phyloP scores from a whole-genome alignment of 805 yeast genomes.

The Zygosaccharomyces gambellarensis region DNA sequence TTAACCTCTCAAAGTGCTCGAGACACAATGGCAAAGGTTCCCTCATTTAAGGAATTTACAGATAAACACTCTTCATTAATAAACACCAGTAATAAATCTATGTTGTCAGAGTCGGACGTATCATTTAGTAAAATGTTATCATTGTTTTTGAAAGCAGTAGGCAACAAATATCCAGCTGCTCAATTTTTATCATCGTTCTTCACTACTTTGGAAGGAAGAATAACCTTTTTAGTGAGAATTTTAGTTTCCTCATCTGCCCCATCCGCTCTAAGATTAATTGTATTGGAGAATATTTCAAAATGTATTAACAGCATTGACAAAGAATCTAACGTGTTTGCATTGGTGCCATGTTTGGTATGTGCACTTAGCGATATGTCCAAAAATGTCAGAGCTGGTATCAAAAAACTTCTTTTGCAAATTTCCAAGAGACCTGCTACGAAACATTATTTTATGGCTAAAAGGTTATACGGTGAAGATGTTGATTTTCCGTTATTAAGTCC shows the following conservation, averaged over 20 bases:
- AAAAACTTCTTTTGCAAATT: constrained; percentile 38
- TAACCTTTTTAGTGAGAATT: constrained; percentile 58
- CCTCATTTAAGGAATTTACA: constrained; percentile 31
- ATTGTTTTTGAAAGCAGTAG: constrained; percentile 43
- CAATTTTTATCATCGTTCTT: constrained; percentile 37
- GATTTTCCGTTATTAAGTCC: constrained; percentile 55
- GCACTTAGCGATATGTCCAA: constrained; percentile 49
- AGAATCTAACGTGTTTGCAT: constrained; percentile 43
- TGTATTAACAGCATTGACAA: constrained; percentile 35
- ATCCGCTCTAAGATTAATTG: constrained; percentile 46
- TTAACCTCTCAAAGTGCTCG: constrained; percentile 23
- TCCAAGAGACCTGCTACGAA: constrained; percentile 36
- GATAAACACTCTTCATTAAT: constrained; percentile 28
- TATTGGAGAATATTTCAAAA: constrained; percentile 41
- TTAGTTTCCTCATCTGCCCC: constrained; percentile 58
- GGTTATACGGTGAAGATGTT: constrained; percentile 51
- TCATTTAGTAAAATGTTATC: constrained; percentile 43
- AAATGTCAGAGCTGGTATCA: constrained; percentile 45
- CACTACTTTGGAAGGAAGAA: constrained; percentile 38
- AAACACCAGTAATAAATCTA: constrained; percentile 32
- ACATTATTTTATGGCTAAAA: constrained; percentile 47
- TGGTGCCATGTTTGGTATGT: constrained; percentile 55
- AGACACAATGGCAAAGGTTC: constrained; percentile 20
- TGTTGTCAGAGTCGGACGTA: constrained; percentile 30
- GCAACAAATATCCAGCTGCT: constrained; percentile 31